phyloP scores from a whole-genome alignment of 306 rosid species.

The Datisca glomerata region DNA sequence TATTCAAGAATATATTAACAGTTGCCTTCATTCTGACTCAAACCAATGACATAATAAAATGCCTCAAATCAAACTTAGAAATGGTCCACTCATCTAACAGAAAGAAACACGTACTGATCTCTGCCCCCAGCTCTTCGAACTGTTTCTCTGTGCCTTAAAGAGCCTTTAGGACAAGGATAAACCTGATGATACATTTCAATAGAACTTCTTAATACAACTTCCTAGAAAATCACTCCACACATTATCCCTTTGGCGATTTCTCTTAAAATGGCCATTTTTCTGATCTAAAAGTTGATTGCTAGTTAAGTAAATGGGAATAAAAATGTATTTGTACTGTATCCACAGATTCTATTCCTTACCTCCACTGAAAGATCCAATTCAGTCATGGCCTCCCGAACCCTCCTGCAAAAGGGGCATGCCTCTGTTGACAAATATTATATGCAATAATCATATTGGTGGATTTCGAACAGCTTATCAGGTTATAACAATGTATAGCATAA shows the following conservation, averaged over 20 bases:
- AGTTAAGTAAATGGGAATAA: not conserved
- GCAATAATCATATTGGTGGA: slow-evolving; percentile 1
- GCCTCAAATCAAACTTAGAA: slow-evolving; percentile 2
- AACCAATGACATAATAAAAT: not conserved
- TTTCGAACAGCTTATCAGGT: too few species aligned
- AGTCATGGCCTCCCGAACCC: slow-evolving; percentile 90
- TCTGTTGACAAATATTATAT: slow-evolving; percentile 49
- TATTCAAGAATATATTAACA: too few species aligned
- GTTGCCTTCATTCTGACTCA: too few species aligned
- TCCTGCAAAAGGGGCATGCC: slow-evolving; percentile 97
- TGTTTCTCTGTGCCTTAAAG: slow-evolving; percentile 66
- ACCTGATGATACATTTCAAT: slow-evolving; percentile 38
- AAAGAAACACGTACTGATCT: slow-evolving; percentile 64
- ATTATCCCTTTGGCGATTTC: too few species aligned
- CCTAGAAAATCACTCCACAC: not conserved
- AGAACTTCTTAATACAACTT: slow-evolving; percentile 10
- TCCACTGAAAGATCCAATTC: slow-evolving; percentile 83
- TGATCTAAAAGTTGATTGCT: not conserved
- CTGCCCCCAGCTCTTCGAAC: slow-evolving; percentile 70
- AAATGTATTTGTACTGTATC: not conserved
- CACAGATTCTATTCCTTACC: slow-evolving; percentile 35
- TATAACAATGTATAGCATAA: too few species aligned
- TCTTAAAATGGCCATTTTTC: too few species aligned
- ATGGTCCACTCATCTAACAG: slow-evolving; percentile 2
- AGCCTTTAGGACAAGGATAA: slow-evolving; percentile 95